These are phyloP conservation scores for Gossypium turneri DNA, from an alignment of 345 rosid genomes.

Conservation along the genomic window DNA sequence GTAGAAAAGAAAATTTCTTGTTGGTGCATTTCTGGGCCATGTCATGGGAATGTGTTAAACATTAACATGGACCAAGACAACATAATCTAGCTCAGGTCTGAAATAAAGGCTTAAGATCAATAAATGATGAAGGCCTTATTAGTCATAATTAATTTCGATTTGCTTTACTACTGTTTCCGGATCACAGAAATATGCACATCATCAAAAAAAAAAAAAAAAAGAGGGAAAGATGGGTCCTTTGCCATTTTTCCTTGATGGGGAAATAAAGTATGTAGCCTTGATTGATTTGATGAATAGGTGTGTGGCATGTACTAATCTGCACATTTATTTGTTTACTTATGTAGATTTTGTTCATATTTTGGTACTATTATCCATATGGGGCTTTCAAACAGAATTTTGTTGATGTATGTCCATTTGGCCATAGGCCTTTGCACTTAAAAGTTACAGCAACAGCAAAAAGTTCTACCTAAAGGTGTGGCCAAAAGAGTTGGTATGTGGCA, in stretches of 20 bases:
- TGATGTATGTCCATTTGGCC: not conserved
- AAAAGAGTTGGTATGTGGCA: slow-evolving; percentile 66
- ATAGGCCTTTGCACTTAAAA: not conserved
- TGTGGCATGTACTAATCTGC: too few species aligned
- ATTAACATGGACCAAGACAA: too few species aligned
- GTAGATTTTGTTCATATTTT: not conserved
- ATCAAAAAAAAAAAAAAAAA: not conserved
- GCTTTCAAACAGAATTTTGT: not conserved
- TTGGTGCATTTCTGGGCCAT: too few species aligned
- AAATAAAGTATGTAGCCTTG: not conserved
- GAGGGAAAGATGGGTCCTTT: not conserved
- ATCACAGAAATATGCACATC: not conserved
- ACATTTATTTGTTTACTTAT: not conserved
- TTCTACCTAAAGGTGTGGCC: slow-evolving; percentile 76
- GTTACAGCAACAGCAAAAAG: too few species aligned
- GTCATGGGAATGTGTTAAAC: too few species aligned
- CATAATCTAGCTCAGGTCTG: too few species aligned
- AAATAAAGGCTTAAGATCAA: too few species aligned
- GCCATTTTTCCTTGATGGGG: not conserved
- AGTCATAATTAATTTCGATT: not conserved
- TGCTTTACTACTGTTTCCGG: not conserved
- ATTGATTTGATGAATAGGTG: not conserved
- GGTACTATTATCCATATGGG: not conserved
- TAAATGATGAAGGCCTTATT: not conserved
- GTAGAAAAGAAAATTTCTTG: too few species aligned